Conservation (phyloP, 202 grass and related monocot species). For the Cymbopogon flexuosus region DNA sequence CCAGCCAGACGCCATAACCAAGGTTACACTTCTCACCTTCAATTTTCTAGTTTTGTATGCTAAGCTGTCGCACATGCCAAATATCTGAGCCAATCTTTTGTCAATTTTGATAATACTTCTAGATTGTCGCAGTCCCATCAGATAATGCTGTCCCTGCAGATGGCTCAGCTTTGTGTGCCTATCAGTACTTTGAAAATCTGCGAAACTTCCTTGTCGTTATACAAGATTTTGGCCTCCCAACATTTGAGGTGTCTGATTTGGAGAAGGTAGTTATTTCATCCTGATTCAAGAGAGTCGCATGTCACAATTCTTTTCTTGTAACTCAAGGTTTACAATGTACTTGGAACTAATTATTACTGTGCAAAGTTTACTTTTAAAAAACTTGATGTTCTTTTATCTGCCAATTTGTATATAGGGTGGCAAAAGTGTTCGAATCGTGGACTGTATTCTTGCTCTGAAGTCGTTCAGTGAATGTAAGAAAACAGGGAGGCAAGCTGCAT, state of each 20-base stretch:
- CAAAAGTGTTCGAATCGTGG: constrained; percentile 77
- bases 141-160: constrained; percentile 54
- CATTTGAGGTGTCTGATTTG: constrained; percentile 85
- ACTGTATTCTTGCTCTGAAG: constrained; percentile 83
- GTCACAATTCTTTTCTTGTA: background rate
- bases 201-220: constrained; percentile 72
- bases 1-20: constrained; percentile 67
- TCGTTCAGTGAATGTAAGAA: constrained; percentile 69
- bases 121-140: constrained; percentile 66
- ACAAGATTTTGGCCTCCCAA: constrained; percentile 65
- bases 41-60: background rate
- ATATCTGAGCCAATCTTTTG: constrained; percentile 3
- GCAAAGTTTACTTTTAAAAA: constrained; percentile 1
- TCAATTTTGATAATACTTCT: constrained; percentile 15
- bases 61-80: background rate
- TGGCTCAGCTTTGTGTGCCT: constrained; percentile 80
- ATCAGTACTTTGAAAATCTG: constrained; percentile 96
- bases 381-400: constrained; percentile 25
- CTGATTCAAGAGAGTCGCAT: constrained; percentile 19
- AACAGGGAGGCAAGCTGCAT: constrained; percentile 54
- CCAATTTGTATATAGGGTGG: constrained; percentile 62
- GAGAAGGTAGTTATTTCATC: constrained; percentile 53
- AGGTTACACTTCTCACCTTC: constrained; percentile 50
- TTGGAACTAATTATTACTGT: background rate
- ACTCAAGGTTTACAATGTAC: background rate